A percentile compares a stretch with the other conserved stretches of the same genome.
These are phyloP conservation scores for Neodidymelliopsis sp. DNA, from an alignment of 2,329 filamentous ascomycete genomes.

Conservation along the genomic window DNA sequence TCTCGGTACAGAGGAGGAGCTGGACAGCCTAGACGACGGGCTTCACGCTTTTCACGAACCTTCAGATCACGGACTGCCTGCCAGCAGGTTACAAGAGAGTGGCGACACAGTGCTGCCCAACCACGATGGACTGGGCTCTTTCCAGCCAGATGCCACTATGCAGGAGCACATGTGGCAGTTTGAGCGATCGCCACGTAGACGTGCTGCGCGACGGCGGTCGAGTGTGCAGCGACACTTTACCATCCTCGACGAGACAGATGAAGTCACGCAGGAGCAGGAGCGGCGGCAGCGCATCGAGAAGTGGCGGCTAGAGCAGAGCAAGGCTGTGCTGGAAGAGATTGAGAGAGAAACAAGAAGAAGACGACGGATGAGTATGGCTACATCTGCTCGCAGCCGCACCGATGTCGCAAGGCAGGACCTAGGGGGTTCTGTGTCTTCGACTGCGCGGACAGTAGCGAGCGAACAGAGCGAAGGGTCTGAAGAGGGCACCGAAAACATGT, in stretches of 20 bases:
- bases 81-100: conserved; percentile 61
- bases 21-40: conserved; percentile 93
- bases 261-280: conserved; percentile 70
- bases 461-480: conserved; percentile 48
- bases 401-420: conserved; percentile 29
- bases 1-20: conserved; percentile 68
- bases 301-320: conserved; percentile 92
- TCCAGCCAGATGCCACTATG: conserved; percentile 70
- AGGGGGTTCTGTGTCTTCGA: conserved; percentile 16
- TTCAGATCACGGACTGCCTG: conserved; percentile 51
- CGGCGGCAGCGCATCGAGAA: conserved; percentile 84
- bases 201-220: conserved; percentile 60
- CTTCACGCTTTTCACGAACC: conserved; percentile 84
- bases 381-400: conserved; percentile 48
- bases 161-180: conserved; percentile 91
- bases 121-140: conserved; percentile 91
- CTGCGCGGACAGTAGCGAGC: conserved; percentile 33
- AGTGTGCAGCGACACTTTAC: conserved; percentile 66
- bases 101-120: conserved; percentile 79
- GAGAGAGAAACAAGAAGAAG: conserved; percentile 79
- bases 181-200: conserved; percentile 77
- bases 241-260: conserved; percentile 59
- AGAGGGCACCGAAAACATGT: conserved; percentile 63
- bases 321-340: conserved; percentile 84
- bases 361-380: conserved; percentile 68